Evolutionary conservation across 768 basidiomycete species (phyloP), one percentile per base, ranked within the genome.

Genomic region (Phaeolepiota aurea): DNA sequence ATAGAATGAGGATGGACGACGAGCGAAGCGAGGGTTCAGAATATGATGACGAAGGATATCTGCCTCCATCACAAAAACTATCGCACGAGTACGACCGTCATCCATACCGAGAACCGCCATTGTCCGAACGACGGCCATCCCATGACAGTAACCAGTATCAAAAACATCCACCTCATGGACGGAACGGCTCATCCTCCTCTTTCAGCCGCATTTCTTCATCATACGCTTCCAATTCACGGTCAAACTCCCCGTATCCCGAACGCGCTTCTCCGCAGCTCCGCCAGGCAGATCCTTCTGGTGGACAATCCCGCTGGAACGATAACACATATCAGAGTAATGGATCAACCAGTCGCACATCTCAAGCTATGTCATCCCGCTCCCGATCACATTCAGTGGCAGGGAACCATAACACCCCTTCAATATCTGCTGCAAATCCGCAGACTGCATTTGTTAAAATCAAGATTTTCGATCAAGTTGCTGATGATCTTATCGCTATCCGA

Each of bases 381-480:
- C 75, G 74, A 16, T 79, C 82, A 14, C 71, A 73, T 14, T 77
- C 82, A 19, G 66, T 63, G 15, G 71, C 74, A 5, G 55, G 59
- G 28, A 79, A 81, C 45, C 52, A 77, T 40, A 86, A 78, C 52
- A 76, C 66, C 20, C 85, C 86, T 9, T 69, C 80, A 15, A 84
- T 89, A 51, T 89, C 87, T 37, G 77, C 81, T 13, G 74, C 73
- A 33, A 87, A 86, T 47, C 78, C 81, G 3, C 82, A 87, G 54
- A 79, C 82, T 11, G 87, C 93, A 16, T 98, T 92, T 62, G 75
- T 98, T 49, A 99, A 98, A 66, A 96, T 99, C 66, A 99, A 99
- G 65, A 90, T 99, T 33, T 96, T 96, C 58, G 88, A 96, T 63
- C 78, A 87, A 28, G 72, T 83, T 42, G 83, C 90, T 18, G 93